phyloP scores from a whole-genome alignment of 1,284 basidiomycete species.

The Fistulinella staudtii region DNA sequence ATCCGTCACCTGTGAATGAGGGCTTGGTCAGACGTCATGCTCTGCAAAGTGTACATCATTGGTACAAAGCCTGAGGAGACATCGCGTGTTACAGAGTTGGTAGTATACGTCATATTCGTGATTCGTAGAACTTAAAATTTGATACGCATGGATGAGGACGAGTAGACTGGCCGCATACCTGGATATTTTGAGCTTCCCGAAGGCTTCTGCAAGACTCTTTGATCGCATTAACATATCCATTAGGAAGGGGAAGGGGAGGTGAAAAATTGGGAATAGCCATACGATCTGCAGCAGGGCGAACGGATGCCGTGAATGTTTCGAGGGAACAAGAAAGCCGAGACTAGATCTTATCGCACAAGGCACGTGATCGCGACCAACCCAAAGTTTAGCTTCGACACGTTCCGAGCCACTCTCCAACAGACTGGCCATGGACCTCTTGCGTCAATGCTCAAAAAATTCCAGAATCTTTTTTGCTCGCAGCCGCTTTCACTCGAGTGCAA shows the following conservation, averaged over 20 bases:
- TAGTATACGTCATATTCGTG: neutral
- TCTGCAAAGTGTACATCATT: no score
- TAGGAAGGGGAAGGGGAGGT: conserved; percentile 36
- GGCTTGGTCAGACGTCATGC: conserved; percentile 12
- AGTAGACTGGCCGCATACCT: conserved; percentile 31
- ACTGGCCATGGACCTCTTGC: conserved; percentile 14
- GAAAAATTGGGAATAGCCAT: conserved; percentile 17
- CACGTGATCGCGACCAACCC: conserved; percentile 23
- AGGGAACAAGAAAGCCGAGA: neutral
- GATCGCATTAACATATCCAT: conserved; percentile 48
- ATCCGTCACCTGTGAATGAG: conserved; percentile 47
- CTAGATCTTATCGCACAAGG: conserved; percentile 17
- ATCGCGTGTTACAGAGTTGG: neutral
- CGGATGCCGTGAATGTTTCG: conserved; percentile 2
- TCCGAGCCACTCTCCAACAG: no score
- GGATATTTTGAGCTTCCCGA: conserved; percentile 41
- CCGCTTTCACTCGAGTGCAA: conserved; percentile 12
- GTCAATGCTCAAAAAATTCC: conserved; percentile 11
- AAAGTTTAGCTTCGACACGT: neutral
- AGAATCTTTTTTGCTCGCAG: conserved; percentile 3
- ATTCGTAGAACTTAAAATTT: conserved; percentile 2
- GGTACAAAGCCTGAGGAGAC: conserved; percentile 14
- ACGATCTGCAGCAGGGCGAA: neutral
- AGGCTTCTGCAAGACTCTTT: conserved; percentile 46
- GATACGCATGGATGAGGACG: neutral